Conservation (phyloP, 2,329 filamentous ascomycete species). For the Paracamarosporium sp. region DNA sequence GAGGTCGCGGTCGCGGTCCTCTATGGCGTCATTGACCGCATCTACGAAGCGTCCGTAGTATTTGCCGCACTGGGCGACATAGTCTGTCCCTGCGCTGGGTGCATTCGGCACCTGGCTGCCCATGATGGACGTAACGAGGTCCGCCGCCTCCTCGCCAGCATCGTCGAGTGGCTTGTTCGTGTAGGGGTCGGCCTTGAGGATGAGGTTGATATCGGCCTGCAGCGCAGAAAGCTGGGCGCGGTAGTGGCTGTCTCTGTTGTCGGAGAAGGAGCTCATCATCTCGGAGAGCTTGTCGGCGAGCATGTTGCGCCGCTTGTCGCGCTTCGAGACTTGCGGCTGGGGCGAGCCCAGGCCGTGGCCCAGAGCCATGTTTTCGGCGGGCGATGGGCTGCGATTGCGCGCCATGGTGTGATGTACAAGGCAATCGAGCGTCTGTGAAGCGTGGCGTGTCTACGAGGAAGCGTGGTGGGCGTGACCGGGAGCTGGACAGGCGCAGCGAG, state of each 20-base stretch:
- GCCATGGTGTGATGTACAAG: slow-evolving; percentile 38
- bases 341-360: slow-evolving; percentile 51
- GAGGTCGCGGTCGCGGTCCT: slow-evolving; percentile 84
- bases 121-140: slow-evolving; percentile 59
- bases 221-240: slow-evolving; percentile 88
- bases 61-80: slow-evolving; percentile 71
- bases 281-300: slow-evolving; percentile 79
- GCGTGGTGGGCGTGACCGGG: neutral
- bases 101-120: slow-evolving; percentile 49
- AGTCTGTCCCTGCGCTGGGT: slow-evolving; percentile 70
- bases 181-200: slow-evolving; percentile 86
- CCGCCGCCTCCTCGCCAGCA: slow-evolving; percentile 69
- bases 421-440: neutral
- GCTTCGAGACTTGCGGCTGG: slow-evolving; percentile 71
- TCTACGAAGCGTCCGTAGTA: slow-evolving; percentile 86
- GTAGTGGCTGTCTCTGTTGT: slow-evolving; percentile 83
- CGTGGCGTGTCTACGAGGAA: neutral
- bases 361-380: slow-evolving; percentile 43
- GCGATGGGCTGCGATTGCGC: slow-evolving; percentile 46
- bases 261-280: slow-evolving; percentile 78
- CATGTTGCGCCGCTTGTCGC: slow-evolving; percentile 86
- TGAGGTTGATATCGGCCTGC: slow-evolving; percentile 88
- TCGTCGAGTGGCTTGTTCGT: slow-evolving; percentile 72
- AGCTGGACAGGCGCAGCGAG: neutral
- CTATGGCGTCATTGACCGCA: slow-evolving; percentile 85